Base-by-base conservation (phyloP, 768 basidiomycete species). In the Fistulinella prunicolor region DNA sequence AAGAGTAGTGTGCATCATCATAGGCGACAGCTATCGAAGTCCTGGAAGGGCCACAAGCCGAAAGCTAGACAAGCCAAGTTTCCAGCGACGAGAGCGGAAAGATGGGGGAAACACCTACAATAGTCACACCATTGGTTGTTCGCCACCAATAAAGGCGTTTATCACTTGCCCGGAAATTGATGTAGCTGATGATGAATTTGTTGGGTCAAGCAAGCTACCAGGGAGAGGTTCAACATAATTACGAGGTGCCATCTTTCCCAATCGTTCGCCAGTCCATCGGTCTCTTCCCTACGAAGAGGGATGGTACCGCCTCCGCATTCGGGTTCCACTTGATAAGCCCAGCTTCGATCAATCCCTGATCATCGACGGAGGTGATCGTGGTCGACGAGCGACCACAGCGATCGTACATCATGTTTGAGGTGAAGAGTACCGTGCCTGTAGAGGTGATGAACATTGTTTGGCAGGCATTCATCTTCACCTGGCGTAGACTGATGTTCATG, bases 401-500 rank as follows among this genome's bases (percentile, higher is more conserved):
- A 49, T 53, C 44, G 14, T 13, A 8, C 22, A 20, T 44, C 19
- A 16, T 22, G n/a, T 50, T n/a, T 2, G 44, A 52, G 0, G 49
- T 50, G 23, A 59, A 60, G 42, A 51, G 56, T 3, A 58, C 38
- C 0, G 47, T 52, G 1, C 59, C 56, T 8, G 59, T 38, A 2
- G 59, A 50, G 16, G 50, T 51, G 26, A 60, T 46, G n/a, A 52
- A 55, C 46, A 50, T 21, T 0, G 56, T 46, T 17, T 58, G 50
- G 1, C 46, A 55, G 16, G 42, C 34, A 22, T 38, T 37, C 8
- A 50, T 38, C 38, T 43, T 38, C 16, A 60, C 55, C 24, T 43
- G 49, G 17, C 51, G 59, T 30, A 58, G 51, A 23, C 47, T 54
- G 55, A 58, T 36, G 42, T 58, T 61, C 59, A 61, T 61, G 2